phyloP scores from a whole-genome alignment of 2,329 filamentous ascomycete species.

The Fusarium continuum region DNA sequence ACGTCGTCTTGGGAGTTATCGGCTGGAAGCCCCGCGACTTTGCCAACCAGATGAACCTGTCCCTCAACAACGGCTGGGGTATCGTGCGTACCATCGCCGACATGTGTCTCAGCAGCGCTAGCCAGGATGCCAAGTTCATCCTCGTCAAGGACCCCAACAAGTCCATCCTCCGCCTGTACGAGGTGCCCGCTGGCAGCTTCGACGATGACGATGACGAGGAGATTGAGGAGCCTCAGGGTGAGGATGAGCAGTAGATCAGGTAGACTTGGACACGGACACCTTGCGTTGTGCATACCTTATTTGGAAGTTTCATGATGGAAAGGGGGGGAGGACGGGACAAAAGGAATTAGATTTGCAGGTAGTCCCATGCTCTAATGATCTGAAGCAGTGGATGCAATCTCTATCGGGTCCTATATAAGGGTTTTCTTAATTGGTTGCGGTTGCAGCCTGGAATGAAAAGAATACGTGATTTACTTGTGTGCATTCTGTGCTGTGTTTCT shows the following conservation, averaged over 20 bases:
- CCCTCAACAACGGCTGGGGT: conserved; percentile 96
- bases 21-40: conserved; percentile 99
- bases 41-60: conserved; percentile 96
- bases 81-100: conserved; percentile 98
- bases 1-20: conserved; percentile 93
- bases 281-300: conserved; percentile 14
- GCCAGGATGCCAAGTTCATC: conserved; percentile 84
- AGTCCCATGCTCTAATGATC: conserved; percentile 43
- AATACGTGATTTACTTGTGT: conserved; percentile 40
- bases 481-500: background rate
- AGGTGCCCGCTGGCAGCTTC: conserved; percentile 86
- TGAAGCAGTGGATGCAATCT: conserved; percentile 42
- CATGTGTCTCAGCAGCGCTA: conserved; percentile 82
- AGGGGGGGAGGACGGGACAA: conserved; percentile 14
- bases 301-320: conserved; percentile 24
- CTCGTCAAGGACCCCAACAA: conserved; percentile 95
- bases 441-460: conserved; percentile 39
- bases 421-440: conserved; percentile 20
- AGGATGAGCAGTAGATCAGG: conserved; percentile 31
- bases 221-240: conserved; percentile 54
- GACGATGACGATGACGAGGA: conserved; percentile 84
- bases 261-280: conserved; percentile 10
- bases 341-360: conserved; percentile 33
- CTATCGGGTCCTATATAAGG: conserved; percentile 23
- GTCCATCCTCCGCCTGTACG: conserved; percentile 90